Evolutionary conservation across 1,284 basidiomycete species (phyloP).

Genomic region (Microstroma glucosiphilum): DNA sequence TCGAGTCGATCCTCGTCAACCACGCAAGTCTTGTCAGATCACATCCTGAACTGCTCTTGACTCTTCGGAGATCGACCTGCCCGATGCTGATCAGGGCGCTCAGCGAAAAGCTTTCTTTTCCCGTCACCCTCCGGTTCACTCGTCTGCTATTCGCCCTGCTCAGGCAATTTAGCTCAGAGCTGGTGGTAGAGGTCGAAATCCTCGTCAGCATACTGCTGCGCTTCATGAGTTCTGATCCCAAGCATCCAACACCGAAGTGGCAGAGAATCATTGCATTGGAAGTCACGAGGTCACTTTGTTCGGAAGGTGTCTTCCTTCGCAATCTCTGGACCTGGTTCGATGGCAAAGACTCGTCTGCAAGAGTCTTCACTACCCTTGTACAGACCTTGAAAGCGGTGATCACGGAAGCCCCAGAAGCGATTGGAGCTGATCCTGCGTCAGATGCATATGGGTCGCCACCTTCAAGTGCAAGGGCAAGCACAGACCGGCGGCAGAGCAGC

Average conservation of each 20-base stretch:
- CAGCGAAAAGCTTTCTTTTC: slow-evolving; percentile 70
- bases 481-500: slow-evolving; percentile 21
- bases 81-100: slow-evolving; percentile 74
- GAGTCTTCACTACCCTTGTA: slow-evolving; percentile 36
- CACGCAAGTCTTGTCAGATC: slow-evolving; percentile 71
- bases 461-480: slow-evolving; percentile 9
- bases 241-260: slow-evolving; percentile 25
- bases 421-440: slow-evolving; percentile 9
- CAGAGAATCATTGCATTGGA: slow-evolving; percentile 45
- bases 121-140: slow-evolving; percentile 79
- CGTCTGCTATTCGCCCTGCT: slow-evolving; percentile 87
- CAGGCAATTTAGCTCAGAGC: slow-evolving; percentile 77
- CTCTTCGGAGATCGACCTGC: slow-evolving; percentile 80
- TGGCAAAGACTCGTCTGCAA: slow-evolving; percentile 16
- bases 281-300: slow-evolving; percentile 38
- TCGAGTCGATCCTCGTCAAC: slow-evolving; percentile 93
- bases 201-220: slow-evolving; percentile 44
- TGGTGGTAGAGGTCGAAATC: slow-evolving; percentile 48
- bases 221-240: slow-evolving; percentile 18
- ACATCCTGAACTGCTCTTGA: slow-evolving; percentile 72
- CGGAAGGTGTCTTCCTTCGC: slow-evolving; percentile 37
- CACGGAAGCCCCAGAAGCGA: slow-evolving; percentile 14
- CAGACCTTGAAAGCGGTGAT: slow-evolving; percentile 24
- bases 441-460: background rate
- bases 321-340: slow-evolving; percentile 45